Conservation (phyloP, 1,139 yeast species). For the Blastobotrys elegans region DNA sequence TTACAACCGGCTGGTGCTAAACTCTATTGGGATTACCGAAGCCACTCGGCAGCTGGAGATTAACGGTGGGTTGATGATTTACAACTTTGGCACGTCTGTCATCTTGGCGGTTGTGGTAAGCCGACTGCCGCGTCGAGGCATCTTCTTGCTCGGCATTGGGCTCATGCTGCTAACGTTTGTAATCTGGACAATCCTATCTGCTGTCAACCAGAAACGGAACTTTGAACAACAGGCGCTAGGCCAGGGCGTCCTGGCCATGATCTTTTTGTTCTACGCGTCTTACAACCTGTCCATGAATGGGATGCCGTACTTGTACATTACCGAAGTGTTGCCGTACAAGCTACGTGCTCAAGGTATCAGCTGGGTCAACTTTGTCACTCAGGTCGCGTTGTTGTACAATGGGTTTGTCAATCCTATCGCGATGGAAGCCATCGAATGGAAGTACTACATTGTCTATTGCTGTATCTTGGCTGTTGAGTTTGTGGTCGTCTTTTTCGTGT, state of each 20-base stretch:
- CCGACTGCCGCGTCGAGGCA: slow-evolving; percentile 28
- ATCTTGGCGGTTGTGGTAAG: slow-evolving; percentile 15
- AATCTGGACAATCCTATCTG: slow-evolving; percentile 28
- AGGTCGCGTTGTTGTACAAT: slow-evolving; percentile 33
- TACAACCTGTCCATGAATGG: slow-evolving; percentile 23
- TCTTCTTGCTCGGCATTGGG: slow-evolving; percentile 32
- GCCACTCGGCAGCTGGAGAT: slow-evolving; percentile 19
- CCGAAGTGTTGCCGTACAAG: slow-evolving; percentile 40
- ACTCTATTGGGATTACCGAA: slow-evolving; percentile 22
- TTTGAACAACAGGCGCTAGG: slow-evolving; percentile 22
- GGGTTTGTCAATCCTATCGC: slow-evolving; percentile 57
- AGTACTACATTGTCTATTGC: slow-evolving; percentile 46
- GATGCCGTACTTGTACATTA: slow-evolving; percentile 34
- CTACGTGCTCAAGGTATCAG: slow-evolving; percentile 36
- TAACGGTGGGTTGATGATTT: slow-evolving; percentile 21
- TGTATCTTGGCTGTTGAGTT: slow-evolving; percentile 14
- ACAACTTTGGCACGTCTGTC: slow-evolving; percentile 16
- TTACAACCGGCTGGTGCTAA: slow-evolving; percentile 19
- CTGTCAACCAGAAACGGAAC: slow-evolving; percentile 21
- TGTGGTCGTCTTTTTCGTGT: slow-evolving; percentile 60
- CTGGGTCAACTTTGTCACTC: slow-evolving; percentile 23
- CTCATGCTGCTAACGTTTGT: slow-evolving; percentile 19
- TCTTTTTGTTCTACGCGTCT: slow-evolving; percentile 22
- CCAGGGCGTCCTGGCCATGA: slow-evolving; percentile 25
- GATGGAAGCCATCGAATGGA: slow-evolving; percentile 55